A percentile compares a stretch with the other conserved stretches of the same genome.
phyloP scores from a whole-genome alignment of 2,329 filamentous ascomycete species.

The Sphaerulina vaccinii region DNA sequence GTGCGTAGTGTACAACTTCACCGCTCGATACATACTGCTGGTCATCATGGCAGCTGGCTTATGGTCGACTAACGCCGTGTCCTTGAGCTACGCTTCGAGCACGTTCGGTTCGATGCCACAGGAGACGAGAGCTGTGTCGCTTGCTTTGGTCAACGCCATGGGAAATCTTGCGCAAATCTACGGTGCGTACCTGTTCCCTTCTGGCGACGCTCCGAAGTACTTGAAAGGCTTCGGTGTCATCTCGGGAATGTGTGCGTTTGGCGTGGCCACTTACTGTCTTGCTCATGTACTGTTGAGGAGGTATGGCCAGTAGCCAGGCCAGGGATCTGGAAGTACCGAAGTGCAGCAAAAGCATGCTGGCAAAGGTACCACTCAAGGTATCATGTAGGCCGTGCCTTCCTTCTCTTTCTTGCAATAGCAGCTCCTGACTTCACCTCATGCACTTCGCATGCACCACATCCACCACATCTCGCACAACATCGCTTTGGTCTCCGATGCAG shows the following conservation, averaged over 20 bases:
- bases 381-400: too few species aligned
- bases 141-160: constrained; percentile 35
- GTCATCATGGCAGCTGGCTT: constrained; percentile 57
- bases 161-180: constrained; percentile 40
- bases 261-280: constrained; percentile 29
- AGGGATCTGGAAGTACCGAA: too few species aligned
- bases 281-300: constrained; percentile 21
- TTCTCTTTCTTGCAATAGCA: too few species aligned
- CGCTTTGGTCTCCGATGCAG: too few species aligned
- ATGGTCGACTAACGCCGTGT: constrained; percentile 54
- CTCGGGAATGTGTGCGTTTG: constrained; percentile 49
- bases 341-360: too few species aligned
- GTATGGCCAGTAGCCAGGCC: constrained; percentile 8
- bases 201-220: constrained; percentile 36
- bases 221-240: constrained; percentile 34
- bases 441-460: too few species aligned
- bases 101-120: constrained; percentile 50
- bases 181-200: constrained; percentile 39
- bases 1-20: constrained; percentile 51
- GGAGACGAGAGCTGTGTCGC: constrained; percentile 32
- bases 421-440: too few species aligned
- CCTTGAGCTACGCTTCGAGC: constrained; percentile 53
- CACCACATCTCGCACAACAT: too few species aligned
- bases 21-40: constrained; percentile 54
- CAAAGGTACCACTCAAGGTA: too few species aligned